A percentile compares a stretch with the other conserved stretches of the same genome.
Conservation (phyloP, 2,329 filamentous ascomycete genomes). For the Epichloe amarillans region DNA sequence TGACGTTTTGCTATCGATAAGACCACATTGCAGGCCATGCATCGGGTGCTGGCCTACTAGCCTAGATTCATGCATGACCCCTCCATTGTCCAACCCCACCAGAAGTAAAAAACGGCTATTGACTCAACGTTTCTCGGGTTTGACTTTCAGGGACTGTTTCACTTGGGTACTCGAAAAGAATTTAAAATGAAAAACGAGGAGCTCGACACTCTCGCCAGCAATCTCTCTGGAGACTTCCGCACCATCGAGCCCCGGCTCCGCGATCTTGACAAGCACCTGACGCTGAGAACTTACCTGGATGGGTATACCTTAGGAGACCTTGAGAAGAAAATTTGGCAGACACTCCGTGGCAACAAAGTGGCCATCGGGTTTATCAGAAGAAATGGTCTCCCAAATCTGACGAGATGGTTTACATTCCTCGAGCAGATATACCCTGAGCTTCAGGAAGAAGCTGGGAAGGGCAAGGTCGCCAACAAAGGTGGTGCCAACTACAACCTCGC, state of each 20-base stretch:
- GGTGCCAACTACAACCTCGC: conserved; percentile 84
- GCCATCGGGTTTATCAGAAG: conserved; percentile 70
- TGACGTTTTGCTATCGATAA: conserved; percentile 4
- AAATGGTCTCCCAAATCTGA: conserved; percentile 60
- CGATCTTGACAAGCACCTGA: conserved; percentile 76
- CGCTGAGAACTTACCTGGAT: conserved; percentile 71
- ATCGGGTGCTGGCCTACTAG: neutral
- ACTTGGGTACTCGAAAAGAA: neutral
- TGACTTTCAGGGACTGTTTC: neutral
- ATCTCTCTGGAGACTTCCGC: conserved; percentile 61
- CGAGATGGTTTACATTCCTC: conserved; percentile 78
- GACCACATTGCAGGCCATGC: neutral
- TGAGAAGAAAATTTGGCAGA: conserved; percentile 73
- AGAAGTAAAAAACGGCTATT: conserved; percentile 11
- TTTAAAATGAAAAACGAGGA: conserved; percentile 43
- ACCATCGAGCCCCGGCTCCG: conserved; percentile 60
- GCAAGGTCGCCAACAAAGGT: conserved; percentile 62
- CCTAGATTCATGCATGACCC: conserved; percentile 8
- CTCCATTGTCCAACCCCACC: conserved; percentile 10
- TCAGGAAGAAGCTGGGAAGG: conserved; percentile 51
- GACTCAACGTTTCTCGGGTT: conserved; percentile 9
- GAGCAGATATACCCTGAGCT: conserved; percentile 72
- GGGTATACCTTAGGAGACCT: conserved; percentile 66
- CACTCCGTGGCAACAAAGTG: conserved; percentile 73
- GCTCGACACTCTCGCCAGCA: conserved; percentile 36